A percentile compares a stretch with the other conserved stretches of the same genome.
These are phyloP conservation scores for Neoboletus magnificus DNA, from an alignment of 768 basidiomycete species.

Conservation along the genomic window DNA sequence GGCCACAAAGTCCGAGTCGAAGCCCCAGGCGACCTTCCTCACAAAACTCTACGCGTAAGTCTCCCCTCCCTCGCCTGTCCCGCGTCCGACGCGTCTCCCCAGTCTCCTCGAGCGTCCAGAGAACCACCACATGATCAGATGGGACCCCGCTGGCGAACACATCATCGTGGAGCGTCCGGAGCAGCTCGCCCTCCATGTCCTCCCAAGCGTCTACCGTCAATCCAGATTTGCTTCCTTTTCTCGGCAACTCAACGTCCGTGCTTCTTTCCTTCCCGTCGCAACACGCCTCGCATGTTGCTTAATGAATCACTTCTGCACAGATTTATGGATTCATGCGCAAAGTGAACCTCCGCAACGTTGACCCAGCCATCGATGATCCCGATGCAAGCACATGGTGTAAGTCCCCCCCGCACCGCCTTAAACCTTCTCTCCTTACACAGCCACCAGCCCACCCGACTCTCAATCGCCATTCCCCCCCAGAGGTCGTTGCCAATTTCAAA, in stretches of 20 bases:
- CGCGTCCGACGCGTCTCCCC: constrained; percentile 21
- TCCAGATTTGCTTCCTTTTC: constrained; percentile 97
- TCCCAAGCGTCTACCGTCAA: constrained; percentile 93
- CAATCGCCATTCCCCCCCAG: constrained; percentile 85
- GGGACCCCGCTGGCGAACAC: constrained; percentile 90
- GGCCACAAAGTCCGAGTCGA: constrained; percentile 66
- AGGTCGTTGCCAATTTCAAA: constrained; percentile 92
- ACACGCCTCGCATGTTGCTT: constrained; percentile 21
- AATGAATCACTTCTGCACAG: constrained; percentile 41
- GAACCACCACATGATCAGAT: constrained; percentile 96
- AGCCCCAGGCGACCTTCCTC: constrained; percentile 92
- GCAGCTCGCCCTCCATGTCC: constrained; percentile 89
- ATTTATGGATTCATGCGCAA: constrained; percentile 99
- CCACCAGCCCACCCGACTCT: constrained; percentile 82
- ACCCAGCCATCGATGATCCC: constrained; percentile 92
- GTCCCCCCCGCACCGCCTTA: constrained; percentile 34
- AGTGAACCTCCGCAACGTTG: constrained; percentile 92
- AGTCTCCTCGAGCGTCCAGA: constrained; percentile 88
- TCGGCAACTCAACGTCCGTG: constrained; percentile 89
- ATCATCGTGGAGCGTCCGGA: constrained; percentile 95
- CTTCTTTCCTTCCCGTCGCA: constrained; percentile 29
- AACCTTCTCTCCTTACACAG: constrained; percentile 18
- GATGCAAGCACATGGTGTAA: constrained; percentile 97
- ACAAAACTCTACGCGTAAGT: constrained; percentile 95
- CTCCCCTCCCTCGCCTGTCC: not conserved